Percentiles rank a stretch among this genome's conserved stretches.
Conservation (phyloP, 164 flowering plant genomes). For the Buxus sempervirens region DNA sequence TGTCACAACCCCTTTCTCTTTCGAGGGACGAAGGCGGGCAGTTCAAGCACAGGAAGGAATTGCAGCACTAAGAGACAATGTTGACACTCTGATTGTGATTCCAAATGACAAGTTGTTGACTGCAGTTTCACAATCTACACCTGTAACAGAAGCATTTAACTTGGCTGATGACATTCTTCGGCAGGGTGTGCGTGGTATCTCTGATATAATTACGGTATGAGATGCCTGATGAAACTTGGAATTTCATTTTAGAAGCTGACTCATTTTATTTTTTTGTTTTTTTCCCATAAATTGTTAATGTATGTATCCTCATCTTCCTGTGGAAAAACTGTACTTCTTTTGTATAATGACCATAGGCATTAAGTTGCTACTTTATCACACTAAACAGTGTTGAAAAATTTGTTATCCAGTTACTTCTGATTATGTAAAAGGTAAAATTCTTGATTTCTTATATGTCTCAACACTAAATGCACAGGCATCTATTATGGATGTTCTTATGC, state of each 20-base stretch:
- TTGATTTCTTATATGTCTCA: too few species aligned
- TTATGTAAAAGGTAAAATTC: too few species aligned
- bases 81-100: conserved; percentile 88
- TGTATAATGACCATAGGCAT: too few species aligned
- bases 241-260: background rate
- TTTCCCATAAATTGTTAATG: background rate
- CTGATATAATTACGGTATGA: conserved; percentile 91
- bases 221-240: background rate
- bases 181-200: conserved; percentile 96
- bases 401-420: too few species aligned
- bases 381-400: too few species aligned
- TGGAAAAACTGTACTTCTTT: too few species aligned
- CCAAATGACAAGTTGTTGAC: conserved; percentile 94
- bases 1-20: conserved; percentile 92
- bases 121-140: conserved; percentile 85
- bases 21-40: conserved; percentile 87
- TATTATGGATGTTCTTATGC: too few species aligned
- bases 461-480: too few species aligned
- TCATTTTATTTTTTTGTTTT: background rate
- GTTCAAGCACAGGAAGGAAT: conserved; percentile 98
- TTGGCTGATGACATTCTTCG: conserved; percentile 95
- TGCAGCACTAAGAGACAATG: conserved; percentile 88
- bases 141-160: conserved; percentile 95
- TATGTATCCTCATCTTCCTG: too few species aligned
- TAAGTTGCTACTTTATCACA: too few species aligned